Conservation (phyloP, 345 rosid genomes). For the Odontarrhena argentea region DNA sequence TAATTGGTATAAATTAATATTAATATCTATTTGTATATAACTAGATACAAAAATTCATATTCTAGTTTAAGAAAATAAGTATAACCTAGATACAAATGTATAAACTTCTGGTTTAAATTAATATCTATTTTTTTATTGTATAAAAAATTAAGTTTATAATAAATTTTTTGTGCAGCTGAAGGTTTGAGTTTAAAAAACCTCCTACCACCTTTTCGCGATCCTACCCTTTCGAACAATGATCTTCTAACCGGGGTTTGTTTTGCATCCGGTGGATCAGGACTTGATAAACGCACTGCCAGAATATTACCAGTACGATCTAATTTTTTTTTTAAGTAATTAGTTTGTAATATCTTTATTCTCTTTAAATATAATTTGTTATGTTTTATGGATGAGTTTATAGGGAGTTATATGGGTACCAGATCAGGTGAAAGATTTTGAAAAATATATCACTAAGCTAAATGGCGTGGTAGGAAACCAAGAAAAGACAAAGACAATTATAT, state of each 20-base stretch:
- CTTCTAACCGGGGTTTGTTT: conserved; percentile 20
- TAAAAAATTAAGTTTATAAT: not conserved
- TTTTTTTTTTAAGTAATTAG: not conserved
- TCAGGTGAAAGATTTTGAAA: conserved; percentile 46
- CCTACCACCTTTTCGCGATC: conserved; percentile 21
- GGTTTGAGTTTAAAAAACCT: conserved; percentile 15
- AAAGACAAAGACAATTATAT: conserved; percentile 35
- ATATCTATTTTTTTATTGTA: not conserved
- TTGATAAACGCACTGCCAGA: conserved; percentile 11
- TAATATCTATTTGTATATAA: not conserved
- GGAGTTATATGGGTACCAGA: conserved; percentile 46
- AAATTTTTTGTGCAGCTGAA: not conserved
- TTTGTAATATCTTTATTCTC: not conserved
- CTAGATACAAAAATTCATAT: too few relatives aligned
- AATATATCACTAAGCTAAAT: conserved; percentile 44
- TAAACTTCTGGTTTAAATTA: too few relatives aligned
- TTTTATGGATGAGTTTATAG: conserved; percentile 27
- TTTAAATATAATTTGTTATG: not conserved
- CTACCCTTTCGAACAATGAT: not conserved
- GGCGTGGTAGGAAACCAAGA: conserved; percentile 38
- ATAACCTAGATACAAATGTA: too few relatives aligned
- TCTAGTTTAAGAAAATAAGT: too few relatives aligned
- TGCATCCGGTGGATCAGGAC: conserved; percentile 32
- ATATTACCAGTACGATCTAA: not conserved
- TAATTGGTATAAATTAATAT: conserved; percentile 40